Conservation (phyloP, 805 yeast genomes). For the Tetrapisispora fleetii region DNA sequence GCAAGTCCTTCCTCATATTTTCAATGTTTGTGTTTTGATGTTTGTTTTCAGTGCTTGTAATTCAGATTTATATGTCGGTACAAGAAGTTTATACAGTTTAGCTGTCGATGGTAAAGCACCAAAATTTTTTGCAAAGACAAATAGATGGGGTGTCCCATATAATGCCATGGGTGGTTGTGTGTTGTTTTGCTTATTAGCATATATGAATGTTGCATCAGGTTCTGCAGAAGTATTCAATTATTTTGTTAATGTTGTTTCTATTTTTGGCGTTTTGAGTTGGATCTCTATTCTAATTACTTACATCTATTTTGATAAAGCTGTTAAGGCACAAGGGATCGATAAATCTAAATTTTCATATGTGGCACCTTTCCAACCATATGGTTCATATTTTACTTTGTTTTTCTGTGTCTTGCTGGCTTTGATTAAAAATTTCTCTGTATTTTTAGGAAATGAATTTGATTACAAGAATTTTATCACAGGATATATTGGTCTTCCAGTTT, state of each 20-base stretch:
- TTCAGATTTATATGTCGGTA: conserved; percentile 67
- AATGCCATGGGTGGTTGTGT: conserved; percentile 43
- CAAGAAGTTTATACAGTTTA: conserved; percentile 65
- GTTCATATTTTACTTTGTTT: conserved; percentile 47
- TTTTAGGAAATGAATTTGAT: conserved; percentile 50
- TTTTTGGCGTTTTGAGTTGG: conserved; percentile 71
- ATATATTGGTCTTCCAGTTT: conserved; percentile 58
- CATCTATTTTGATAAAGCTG: conserved; percentile 54
- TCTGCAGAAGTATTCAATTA: conserved; percentile 52
- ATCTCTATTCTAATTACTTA: conserved; percentile 58
- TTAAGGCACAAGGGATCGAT: conserved; percentile 56
- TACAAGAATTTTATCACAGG: conserved; percentile 67
- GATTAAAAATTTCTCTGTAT: conserved; percentile 65
- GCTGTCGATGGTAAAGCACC: conserved; percentile 72
- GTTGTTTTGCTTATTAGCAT: conserved; percentile 54
- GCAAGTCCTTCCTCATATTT: conserved; percentile 56
- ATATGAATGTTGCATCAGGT: conserved; percentile 52
- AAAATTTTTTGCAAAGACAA: conserved; percentile 50
- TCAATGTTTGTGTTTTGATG: conserved; percentile 68
- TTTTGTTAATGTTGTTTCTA: conserved; percentile 68
- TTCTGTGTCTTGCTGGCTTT: conserved; percentile 47
- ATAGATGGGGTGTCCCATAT: conserved; percentile 62
- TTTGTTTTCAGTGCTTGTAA: conserved; percentile 77
- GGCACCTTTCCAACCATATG: conserved; percentile 65
- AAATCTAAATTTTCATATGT: conserved; percentile 45